These are phyloP conservation scores for Martiniozyma asiatica DNA, from an alignment of 1,139 yeast species.

Conservation along the genomic window DNA sequence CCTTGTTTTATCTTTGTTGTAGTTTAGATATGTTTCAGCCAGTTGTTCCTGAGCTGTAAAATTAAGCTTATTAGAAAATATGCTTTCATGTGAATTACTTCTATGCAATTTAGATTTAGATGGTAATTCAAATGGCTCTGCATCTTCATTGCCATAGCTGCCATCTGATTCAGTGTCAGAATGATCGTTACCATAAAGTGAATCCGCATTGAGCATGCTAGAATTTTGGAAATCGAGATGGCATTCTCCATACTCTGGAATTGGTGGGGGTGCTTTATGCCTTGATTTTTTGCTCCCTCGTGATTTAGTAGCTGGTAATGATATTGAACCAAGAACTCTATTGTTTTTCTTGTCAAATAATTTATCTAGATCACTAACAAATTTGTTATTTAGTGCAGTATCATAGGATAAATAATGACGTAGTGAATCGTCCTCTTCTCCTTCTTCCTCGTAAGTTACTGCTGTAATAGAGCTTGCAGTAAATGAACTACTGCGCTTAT, in stretches of 20 bases:
- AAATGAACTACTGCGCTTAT: too few species aligned
- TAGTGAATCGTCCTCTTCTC: too few species aligned
- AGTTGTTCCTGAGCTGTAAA: not conserved
- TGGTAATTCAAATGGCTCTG: conserved; percentile 13
- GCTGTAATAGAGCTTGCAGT: too few species aligned
- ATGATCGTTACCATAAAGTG: not conserved
- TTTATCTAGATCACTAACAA: too few species aligned
- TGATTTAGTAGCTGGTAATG: conserved; percentile 4
- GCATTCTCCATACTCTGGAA: too few species aligned
- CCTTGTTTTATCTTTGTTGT: conserved; percentile 4
- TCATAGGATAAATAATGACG: too few species aligned
- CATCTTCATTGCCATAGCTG: conserved; percentile 15
- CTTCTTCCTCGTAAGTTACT: too few species aligned
- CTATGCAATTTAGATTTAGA: conserved; percentile 19
- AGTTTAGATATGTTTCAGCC: too few species aligned
- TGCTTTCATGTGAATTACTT: conserved; percentile 28
- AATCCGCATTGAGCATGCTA: conserved; percentile 5
- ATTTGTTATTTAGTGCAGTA: too few species aligned
- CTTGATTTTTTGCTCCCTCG: not conserved
- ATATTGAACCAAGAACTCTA: conserved; percentile 1
- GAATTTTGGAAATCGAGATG: conserved; percentile 6
- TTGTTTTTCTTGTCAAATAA: too few species aligned
- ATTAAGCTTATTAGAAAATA: conserved; percentile 14
- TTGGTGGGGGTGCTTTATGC: too few species aligned
- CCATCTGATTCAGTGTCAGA: conserved; percentile 10